Evolutionary conservation across 225 moss, liverwort and hornwort genomes (phyloP), one percentile per base, ranked within the genome.

Genomic region (Climacium dendroides): DNA sequence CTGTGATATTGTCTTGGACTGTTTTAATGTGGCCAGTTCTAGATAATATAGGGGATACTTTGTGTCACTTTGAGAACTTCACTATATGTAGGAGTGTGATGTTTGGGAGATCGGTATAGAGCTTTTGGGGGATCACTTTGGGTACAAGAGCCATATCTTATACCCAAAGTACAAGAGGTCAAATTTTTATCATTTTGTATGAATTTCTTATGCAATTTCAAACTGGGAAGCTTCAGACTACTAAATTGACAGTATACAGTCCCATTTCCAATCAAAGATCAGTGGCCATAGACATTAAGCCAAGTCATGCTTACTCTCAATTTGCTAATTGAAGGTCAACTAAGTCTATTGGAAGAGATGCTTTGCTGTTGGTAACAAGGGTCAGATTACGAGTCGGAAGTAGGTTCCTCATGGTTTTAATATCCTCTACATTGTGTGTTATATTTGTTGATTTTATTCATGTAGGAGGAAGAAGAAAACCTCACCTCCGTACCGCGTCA

Each of bases 401-500:
- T 28, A 58, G 58, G 45, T 47, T 58, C 16, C 35, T 57, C 16
- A 35, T 58, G 47, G 74, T 59, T 60, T 60, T 59, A 41, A 60
- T 10, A 55, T 48, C 60, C 47, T 79, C 32, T 45, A 7, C n/a
- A 32, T 47, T 85, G 14, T 48, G 32, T 45, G 47, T 67, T 83
- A 8, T 78, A 60, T 62, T 48, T 62, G 71, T 78, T 78, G 39
- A 79, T 84, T 59, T 23, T 57, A 15, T 61, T 79, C 79, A 22
- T 55, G 52, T 85, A 97, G 97, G 88, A 95, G 94, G 88, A 92
- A 95, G 70, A 95, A 95, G 83, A 96, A 97, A 83, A 89, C 92
- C n/a, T 95, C 97, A 37, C 97, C 97, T 65, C 97, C 97, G 19
- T 97, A 97, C 79, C 89, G 96, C 30, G 97, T 97, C 71, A 97